phyloP scores from a whole-genome alignment of 1,284 basidiomycete genomes.

The Apiotrichum siamense region DNA sequence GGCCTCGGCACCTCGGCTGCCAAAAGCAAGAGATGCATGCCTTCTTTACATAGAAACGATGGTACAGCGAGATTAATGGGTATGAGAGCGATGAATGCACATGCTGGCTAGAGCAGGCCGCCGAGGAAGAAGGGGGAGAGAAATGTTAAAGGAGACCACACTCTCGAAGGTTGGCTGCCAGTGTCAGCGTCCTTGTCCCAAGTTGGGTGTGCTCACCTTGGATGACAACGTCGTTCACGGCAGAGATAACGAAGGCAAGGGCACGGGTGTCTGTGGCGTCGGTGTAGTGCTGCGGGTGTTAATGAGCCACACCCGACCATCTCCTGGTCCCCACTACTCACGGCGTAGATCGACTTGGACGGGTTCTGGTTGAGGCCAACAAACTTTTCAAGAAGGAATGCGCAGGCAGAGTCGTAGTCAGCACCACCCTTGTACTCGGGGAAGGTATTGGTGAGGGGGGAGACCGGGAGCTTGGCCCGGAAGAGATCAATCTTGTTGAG shows the following conservation, averaged over 20 bases:
- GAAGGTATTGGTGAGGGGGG: conserved; percentile 84
- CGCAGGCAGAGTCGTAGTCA: conserved; percentile 78
- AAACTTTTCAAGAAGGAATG: conserved; percentile 79
- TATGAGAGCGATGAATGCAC: background rate
- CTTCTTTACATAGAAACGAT: conserved; percentile 12
- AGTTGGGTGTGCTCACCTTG: conserved; percentile 24
- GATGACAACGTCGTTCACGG: conserved; percentile 53
- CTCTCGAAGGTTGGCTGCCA: conserved; percentile 46
- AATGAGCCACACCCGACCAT: too few species aligned
- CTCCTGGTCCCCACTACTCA: too few species aligned
- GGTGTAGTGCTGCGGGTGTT: conserved; percentile 50
- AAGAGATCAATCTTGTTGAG: conserved; percentile 96
- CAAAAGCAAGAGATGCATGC: conserved; percentile 9
- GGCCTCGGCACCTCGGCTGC: too few species aligned
- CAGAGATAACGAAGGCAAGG: conserved; percentile 53
- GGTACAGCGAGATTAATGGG: conserved; percentile 13
- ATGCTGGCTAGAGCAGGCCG: background rate
- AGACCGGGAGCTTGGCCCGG: conserved; percentile 82
- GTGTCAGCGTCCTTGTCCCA: background rate
- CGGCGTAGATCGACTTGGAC: conserved; percentile 50
- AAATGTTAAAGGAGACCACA: conserved; percentile 42
- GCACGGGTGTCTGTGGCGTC: conserved; percentile 53
- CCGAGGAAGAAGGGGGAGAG: background rate
- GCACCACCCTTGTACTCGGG: conserved; percentile 64
- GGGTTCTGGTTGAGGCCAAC: conserved; percentile 81